These are phyloP conservation scores for Spathaspora boniae DNA, from an alignment of 805 yeast genomes.

Conservation along the genomic window DNA sequence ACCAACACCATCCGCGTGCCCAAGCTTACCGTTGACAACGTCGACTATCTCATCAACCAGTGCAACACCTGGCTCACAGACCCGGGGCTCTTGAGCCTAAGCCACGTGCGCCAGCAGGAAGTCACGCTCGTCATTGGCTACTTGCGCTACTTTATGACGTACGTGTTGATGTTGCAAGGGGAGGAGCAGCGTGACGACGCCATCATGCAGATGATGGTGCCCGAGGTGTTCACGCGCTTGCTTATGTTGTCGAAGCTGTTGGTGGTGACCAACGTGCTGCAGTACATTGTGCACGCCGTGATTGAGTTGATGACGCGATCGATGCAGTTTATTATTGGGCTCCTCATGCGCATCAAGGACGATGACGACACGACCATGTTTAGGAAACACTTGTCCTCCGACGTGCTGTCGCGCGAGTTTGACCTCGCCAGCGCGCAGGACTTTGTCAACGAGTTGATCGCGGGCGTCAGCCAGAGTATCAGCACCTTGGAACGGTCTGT, in stretches of 20 bases:
- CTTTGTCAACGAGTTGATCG: conserved; percentile 5
- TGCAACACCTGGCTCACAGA: conserved; percentile 25
- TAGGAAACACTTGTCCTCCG: conserved; percentile 1
- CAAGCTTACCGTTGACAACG: conserved; percentile 16
- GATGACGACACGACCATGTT: conserved; percentile 1
- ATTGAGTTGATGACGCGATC: conserved; percentile 29
- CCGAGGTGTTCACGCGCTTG: conserved; percentile 10
- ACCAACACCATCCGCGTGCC: conserved; percentile 15
- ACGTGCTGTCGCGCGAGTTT: conserved; percentile 2
- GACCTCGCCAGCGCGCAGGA: conserved; percentile 5
- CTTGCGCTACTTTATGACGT: conserved; percentile 24
- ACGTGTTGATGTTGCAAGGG: conserved; percentile 30
- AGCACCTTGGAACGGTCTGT: conserved; percentile 5
- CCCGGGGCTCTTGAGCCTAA: conserved; percentile 13
- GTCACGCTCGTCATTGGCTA: conserved; percentile 21
- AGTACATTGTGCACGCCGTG: conserved; percentile 22
- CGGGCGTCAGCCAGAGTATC: conserved; percentile 1
- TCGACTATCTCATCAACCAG: conserved; percentile 20
- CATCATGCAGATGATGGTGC: conserved; percentile 4
- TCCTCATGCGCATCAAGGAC: conserved; percentile 23
- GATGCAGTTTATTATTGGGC: conserved; percentile 31
- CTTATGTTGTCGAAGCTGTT: conserved; percentile 8
- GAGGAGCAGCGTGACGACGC: conserved; percentile 22
- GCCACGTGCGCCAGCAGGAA: conserved; percentile 17
- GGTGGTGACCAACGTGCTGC: conserved; percentile 8